Evolutionary conservation across 495 filamentous ascomycete species (phyloP).

Genomic region (Trichoderma virens): DNA sequence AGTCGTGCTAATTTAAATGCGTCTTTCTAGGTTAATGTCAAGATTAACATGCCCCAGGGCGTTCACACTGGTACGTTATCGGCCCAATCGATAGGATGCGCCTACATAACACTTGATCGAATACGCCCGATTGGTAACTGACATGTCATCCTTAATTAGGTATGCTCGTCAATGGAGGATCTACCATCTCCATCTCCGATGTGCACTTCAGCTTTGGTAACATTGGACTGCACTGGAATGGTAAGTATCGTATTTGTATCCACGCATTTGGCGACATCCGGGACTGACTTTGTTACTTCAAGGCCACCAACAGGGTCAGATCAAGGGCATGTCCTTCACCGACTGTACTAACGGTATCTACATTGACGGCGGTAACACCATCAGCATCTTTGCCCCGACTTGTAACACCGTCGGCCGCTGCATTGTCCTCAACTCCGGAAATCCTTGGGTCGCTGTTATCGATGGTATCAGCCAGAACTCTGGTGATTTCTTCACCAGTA

Average conservation of each 20-base stretch:
- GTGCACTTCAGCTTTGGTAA: neutral
- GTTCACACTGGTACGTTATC: conserved; percentile 2
- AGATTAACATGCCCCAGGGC: neutral
- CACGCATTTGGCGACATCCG: neutral
- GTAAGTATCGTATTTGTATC: neutral
- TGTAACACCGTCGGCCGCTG: conserved; percentile 50
- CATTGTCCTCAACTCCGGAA: conserved; percentile 44
- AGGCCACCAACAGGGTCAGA: conserved; percentile 63
- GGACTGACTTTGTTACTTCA: conserved; percentile 20
- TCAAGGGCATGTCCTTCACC: conserved; percentile 55
- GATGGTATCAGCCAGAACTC: conserved; percentile 34
- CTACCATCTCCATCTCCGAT: neutral
- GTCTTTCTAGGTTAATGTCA: neutral
- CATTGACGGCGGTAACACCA: conserved; percentile 53
- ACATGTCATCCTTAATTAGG: neutral
- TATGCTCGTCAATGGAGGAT: neutral
- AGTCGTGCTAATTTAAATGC: neutral
- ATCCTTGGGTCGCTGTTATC: conserved; percentile 34
- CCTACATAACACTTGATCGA: too few species aligned
- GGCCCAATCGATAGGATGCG: too few species aligned
- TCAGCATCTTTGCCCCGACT: conserved; percentile 40
- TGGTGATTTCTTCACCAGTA: conserved; percentile 29
- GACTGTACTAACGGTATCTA: conserved; percentile 49
- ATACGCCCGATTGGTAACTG: too few species aligned
- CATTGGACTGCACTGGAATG: neutral